phyloP scores from a whole-genome alignment of 345 rosid genomes.

The Aquilaria yunnanensis region DNA sequence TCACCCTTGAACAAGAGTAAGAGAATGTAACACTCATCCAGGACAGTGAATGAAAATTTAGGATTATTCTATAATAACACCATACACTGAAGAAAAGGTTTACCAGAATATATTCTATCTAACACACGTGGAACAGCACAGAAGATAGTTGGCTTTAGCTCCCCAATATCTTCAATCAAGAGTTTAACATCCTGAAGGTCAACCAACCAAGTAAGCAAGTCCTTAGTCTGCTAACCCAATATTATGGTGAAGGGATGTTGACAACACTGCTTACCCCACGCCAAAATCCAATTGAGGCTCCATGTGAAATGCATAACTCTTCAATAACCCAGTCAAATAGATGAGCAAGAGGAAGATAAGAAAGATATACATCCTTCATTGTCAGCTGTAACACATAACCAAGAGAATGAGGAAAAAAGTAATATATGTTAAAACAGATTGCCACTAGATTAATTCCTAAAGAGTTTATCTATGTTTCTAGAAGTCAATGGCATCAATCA shows the following conservation, averaged over 20 bases:
- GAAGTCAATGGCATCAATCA: slow-evolving; percentile 15
- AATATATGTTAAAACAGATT: neutral
- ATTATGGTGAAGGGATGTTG: slow-evolving; percentile 1
- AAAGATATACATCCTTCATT: slow-evolving; percentile 66
- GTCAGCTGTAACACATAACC: slow-evolving; percentile 47
- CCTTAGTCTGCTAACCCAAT: slow-evolving; percentile 6
- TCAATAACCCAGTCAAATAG: slow-evolving; percentile 92
- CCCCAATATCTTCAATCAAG: slow-evolving; percentile 80
- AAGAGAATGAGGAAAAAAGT: neutral
- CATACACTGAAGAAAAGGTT: slow-evolving; percentile 6
- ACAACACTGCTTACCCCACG: slow-evolving; percentile 67
- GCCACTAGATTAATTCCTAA: neutral
- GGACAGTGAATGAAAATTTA: neutral
- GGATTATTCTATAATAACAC: neutral
- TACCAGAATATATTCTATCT: slow-evolving; percentile 79
- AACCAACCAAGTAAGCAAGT: slow-evolving; percentile 14
- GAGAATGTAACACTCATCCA: neutral
- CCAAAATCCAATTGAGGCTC: slow-evolving; percentile 94
- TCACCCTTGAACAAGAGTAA: neutral
- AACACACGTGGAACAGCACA: slow-evolving; percentile 99
- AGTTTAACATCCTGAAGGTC: slow-evolving; percentile 76
- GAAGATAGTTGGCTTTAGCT: slow-evolving; percentile 83
- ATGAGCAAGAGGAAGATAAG: slow-evolving; percentile 97
- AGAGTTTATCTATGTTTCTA: neutral
- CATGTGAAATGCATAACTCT: slow-evolving; percentile 65